phyloP scores from a whole-genome alignment of 768 basidiomycete genomes.

The Baorangia bicolor region DNA sequence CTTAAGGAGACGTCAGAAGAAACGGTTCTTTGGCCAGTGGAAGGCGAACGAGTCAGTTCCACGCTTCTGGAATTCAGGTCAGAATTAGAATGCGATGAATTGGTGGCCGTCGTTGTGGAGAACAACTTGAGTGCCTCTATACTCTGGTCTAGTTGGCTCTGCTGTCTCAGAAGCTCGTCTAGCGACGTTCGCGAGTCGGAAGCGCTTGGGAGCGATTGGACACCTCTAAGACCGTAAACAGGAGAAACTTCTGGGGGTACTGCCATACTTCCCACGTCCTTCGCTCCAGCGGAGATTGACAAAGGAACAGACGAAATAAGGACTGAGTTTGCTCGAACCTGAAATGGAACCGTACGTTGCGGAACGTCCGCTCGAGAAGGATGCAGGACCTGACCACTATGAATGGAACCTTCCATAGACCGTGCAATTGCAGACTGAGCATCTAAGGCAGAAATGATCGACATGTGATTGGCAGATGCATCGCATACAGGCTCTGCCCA shows the following conservation, averaged over 20 bases:
- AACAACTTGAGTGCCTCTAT: constrained; percentile 58
- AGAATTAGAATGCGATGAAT: constrained; percentile 35
- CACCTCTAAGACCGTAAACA: constrained; percentile 45
- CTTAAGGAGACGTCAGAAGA: constrained; percentile 65
- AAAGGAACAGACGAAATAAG: neutral
- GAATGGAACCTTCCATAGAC: constrained; percentile 7
- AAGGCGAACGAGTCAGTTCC: constrained; percentile 23
- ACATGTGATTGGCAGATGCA: constrained; percentile 1
- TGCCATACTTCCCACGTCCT: neutral
- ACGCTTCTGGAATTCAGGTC: constrained; percentile 20
- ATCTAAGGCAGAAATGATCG: constrained; percentile 7
- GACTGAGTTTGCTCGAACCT: neutral
- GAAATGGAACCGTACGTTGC: neutral
- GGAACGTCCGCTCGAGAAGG: neutral
- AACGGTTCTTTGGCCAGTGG: constrained; percentile 26
- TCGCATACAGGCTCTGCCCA: constrained; percentile 6
- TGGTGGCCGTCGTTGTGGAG: constrained; percentile 27
- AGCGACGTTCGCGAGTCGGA: constrained; percentile 38
- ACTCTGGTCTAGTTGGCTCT: constrained; percentile 61
- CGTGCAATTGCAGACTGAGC: constrained; percentile 2
- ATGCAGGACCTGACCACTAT: constrained; percentile 1
- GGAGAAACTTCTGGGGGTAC: constrained; percentile 35
- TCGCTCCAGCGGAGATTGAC: neutral
- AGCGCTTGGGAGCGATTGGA: constrained; percentile 11
- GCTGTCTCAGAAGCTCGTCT: constrained; percentile 56